A percentile compares a stretch with the other conserved stretches of the same genome.
Evolutionary conservation across 805 yeast genomes (phyloP).

Genomic region (Kodamaea leandrae): DNA sequence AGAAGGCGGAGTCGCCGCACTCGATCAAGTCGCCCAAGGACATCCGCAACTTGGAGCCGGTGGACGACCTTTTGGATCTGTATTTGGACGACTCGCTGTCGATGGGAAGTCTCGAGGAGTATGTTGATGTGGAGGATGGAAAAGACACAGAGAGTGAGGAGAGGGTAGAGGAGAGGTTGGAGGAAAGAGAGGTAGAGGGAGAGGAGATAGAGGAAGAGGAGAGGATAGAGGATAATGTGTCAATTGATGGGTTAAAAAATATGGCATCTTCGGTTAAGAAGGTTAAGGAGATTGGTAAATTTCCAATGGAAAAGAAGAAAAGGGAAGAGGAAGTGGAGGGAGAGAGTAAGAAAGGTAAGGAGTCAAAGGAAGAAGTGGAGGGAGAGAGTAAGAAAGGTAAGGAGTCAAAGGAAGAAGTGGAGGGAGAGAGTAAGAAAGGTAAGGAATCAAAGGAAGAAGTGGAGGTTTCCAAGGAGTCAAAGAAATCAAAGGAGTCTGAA

Average conservation of each 20-base stretch:
- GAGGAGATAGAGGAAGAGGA: not conserved
- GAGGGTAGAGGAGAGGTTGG: conserved; percentile 1
- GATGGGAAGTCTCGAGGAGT: conserved; percentile 19
- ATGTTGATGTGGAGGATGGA: conserved; percentile 7
- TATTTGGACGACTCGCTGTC: conserved; percentile 38
- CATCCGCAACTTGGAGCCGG: conserved; percentile 28
- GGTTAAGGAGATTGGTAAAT: too few relatives aligned
- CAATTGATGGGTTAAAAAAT: too few relatives aligned
- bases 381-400: not conserved
- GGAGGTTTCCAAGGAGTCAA: too few relatives aligned
- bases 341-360: not conserved
- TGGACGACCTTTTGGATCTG: conserved; percentile 43
- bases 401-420: not conserved
- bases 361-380: not conserved
- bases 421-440: not conserved
- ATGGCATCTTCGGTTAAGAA: too few relatives aligned
- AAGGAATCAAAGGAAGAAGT: not conserved
- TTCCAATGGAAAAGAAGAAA: not conserved
- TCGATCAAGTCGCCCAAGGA: conserved; percentile 7
- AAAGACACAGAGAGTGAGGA: not conserved
- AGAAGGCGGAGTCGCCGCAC: not conserved
- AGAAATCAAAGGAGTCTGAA: too few relatives aligned
- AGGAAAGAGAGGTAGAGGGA: not conserved
- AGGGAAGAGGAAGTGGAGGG: not conserved
- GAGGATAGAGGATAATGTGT: not conserved